Evolutionary conservation across 768 basidiomycete genomes (phyloP), one percentile per base, ranked within the genome.

Genomic region (Erythrobasidium yunnanense): DNA sequence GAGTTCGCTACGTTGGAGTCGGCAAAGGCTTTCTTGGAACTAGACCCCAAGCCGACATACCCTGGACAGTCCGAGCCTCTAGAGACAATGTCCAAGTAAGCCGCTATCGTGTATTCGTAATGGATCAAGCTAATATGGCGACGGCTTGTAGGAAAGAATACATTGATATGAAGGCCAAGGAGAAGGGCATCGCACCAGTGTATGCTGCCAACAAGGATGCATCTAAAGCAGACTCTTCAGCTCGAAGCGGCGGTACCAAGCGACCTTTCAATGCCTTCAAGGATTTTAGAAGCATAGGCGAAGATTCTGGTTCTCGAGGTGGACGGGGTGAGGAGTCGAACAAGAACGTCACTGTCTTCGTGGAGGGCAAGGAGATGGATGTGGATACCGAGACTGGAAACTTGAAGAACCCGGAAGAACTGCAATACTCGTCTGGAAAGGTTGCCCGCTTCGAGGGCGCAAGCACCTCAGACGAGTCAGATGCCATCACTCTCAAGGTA

Each of bases 81-180:
- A 33, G 72, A 87, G 45, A 83, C 82, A 75, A 93, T 95, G 91
- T 81, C 86, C 70, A 96, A 96, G 86, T 88, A 70, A 57, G 83
- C 76, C 3, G 20, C 33, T n/a, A n/a, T n/a, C n/a, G n/a, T n/a
- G n/a, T n/a, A n/a, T n/a, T n/a, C n/a, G n/a, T n/a, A n/a, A 25
- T 3, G 6, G 25, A 42, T 57, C 7, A 23, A 30, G 42, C 6
- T 33, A 38, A 18, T 4, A 23, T 55, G 23, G 2, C 38, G 38
- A 42, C 38, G 38, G 38, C 38, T n/a, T 42, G n/a, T 67, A 89
- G 87, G 73, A 85, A 85, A 70, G 87, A 79, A 4, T 95, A 93
- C 75, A 88, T 90, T 70, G 84, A 89, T 68, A 92, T 92, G 90
- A 96, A 93, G 77, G 87, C 90, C 76, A 86, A 88, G 75, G 90